Evolutionary conservation across 306 rosid genomes (phyloP), one percentile per base, ranked within the genome.

Genomic region (Begonia masoniana): DNA sequence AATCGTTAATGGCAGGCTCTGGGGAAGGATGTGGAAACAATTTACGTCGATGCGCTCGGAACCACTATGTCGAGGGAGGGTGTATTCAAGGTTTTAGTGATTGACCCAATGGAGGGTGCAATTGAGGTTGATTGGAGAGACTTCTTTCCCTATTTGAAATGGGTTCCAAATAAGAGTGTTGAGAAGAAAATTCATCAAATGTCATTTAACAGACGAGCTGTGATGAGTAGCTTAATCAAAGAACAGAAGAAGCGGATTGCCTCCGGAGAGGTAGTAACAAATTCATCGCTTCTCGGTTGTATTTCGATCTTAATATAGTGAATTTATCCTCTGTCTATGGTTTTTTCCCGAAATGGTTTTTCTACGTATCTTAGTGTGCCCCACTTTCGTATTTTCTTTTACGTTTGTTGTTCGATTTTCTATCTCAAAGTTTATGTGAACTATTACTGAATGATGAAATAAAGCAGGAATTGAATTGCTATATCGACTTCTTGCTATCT

Each of bases 41-140:
- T 86, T 67, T 66, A 75, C 66, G 96, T 91, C 66, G 82, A 81
- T 68, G 93, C 76, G 62, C 63, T 91, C 1, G 78, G 80, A 7
- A 41, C 43, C 1, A 77, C 57, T 41, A 16, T 86, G 41, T 60
- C 84, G 15, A 79, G 60, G 60, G 75, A 81, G 3, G 96, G 78
- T 9, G 35, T 86, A 31, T 77, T 81, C 21, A 70, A 63, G 60
- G 65, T 68, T 67, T 80, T 91, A 17, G 99, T 91, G 63, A 47
- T 70, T 50, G 99, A 86, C 62, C 15, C 71, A 10, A 79, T 86
- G 94, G 88, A 86, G 70, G 96, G 96, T 54, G 96, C 96, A 43
- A 86, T 91, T 49, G 94, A 91, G 55, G 88, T 91, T 68, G 99
- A 91, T 54, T 91, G 99, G 99, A 71, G 99, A 66, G 99, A 91